phyloP scores from a whole-genome alignment of 2,329 filamentous ascomycete species.

The Drechslera avenae region DNA sequence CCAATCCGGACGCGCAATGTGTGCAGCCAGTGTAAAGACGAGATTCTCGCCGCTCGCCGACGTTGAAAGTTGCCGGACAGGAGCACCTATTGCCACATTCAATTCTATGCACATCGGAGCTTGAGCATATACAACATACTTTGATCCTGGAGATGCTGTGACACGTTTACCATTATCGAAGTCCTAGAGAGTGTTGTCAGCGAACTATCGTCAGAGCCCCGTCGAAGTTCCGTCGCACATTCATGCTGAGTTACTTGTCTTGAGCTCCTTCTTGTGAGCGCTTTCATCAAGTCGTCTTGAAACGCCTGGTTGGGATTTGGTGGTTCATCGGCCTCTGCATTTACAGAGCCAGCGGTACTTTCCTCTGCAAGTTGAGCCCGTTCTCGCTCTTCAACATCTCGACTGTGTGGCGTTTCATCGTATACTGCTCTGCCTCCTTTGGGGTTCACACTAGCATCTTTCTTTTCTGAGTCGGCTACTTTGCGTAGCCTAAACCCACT shows the following conservation, averaged over 20 bases:
- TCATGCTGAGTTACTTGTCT: background rate
- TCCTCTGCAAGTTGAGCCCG: slow-evolving; percentile 10
- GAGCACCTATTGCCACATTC: background rate
- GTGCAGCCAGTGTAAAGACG: slow-evolving; percentile 1
- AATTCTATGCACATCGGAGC: background rate
- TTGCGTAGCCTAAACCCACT: slow-evolving; percentile 3
- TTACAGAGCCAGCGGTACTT: background rate
- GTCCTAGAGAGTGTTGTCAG: slow-evolving; percentile 3
- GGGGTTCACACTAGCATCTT: background rate
- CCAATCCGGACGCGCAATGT: slow-evolving; percentile 1
- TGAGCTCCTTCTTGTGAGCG: background rate
- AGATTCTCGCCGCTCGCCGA: background rate
- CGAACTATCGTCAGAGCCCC: background rate
- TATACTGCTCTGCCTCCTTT: slow-evolving; percentile 5
- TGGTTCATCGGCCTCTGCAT: background rate
- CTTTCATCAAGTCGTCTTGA: background rate
- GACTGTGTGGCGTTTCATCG: slow-evolving; percentile 15
- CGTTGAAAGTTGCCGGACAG: background rate
- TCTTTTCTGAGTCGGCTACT: slow-evolving; percentile 4
- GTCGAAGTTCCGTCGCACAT: background rate
- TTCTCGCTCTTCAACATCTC: slow-evolving; percentile 16
- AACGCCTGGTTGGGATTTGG: slow-evolving; percentile 6
- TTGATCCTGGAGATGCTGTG: background rate
- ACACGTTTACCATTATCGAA: slow-evolving; percentile 3
- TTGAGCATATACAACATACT: background rate